A percentile compares a stretch with the other conserved stretches of the same genome.
Conservation (phyloP, 805 yeast genomes). For the Candida sithepensis region DNA sequence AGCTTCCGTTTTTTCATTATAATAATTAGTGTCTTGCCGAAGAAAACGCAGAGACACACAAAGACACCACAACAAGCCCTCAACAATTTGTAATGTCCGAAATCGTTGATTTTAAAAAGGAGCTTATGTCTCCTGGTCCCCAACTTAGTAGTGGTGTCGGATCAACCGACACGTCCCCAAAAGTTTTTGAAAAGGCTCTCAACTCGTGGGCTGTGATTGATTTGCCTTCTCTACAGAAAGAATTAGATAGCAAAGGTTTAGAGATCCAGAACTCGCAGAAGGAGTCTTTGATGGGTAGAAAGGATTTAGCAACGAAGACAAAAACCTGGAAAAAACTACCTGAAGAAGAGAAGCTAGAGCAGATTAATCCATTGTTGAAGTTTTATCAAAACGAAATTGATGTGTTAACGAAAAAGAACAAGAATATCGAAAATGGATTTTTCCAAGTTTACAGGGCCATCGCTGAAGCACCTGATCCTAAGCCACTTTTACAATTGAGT, state of each 20-base stretch:
- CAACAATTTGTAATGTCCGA: background rate
- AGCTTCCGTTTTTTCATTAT: background rate
- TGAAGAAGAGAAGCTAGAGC: conserved; percentile 62
- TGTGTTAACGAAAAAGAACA: conserved; percentile 69
- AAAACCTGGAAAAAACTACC: conserved; percentile 74
- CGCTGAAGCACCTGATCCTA: conserved; percentile 93
- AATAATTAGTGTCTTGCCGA: too few species aligned
- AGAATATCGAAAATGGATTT: conserved; percentile 68
- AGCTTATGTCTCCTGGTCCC: background rate
- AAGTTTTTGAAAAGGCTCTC: conserved; percentile 51
- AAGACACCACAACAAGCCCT: too few species aligned
- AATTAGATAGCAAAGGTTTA: conserved; percentile 70
- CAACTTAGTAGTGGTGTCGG: background rate
- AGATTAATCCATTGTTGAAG: conserved; percentile 64
- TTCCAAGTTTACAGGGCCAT: conserved; percentile 70
- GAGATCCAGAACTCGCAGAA: conserved; percentile 70
- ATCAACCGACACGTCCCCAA: conserved; percentile 1
- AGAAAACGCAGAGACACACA: too few species aligned
- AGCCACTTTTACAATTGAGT: conserved; percentile 69
- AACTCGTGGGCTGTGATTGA: conserved; percentile 75
- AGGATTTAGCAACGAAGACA: conserved; percentile 77
- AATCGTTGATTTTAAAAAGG: background rate
- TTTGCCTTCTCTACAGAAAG: conserved; percentile 63
- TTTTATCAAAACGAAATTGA: conserved; percentile 89
- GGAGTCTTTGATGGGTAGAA: conserved; percentile 64